These are phyloP conservation scores for Saturnispora zaruensis DNA, from an alignment of 805 yeast genomes.

Conservation along the genomic window DNA sequence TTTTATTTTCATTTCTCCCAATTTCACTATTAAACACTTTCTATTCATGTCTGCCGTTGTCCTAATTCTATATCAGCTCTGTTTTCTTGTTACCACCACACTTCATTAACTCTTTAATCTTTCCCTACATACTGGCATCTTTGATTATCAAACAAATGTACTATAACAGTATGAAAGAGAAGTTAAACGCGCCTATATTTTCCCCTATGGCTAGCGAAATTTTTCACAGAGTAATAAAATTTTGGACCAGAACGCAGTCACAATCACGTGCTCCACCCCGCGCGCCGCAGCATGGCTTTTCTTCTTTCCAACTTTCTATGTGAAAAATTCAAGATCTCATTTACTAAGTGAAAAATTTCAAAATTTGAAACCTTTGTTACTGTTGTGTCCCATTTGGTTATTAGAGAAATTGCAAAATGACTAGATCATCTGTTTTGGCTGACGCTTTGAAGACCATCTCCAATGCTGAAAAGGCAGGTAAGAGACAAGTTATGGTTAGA, in stretches of 20 bases:
- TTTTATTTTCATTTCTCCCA: background rate
- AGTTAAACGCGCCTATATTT: background rate
- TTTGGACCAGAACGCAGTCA: background rate
- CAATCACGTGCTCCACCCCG: background rate
- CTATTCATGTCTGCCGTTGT: background rate
- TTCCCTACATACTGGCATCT: constrained; percentile 20
- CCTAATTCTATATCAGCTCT: too few species aligned
- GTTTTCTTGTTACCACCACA: background rate
- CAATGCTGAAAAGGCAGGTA: constrained; percentile 99
- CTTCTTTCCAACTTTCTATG: background rate
- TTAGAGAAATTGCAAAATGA: constrained; percentile 43
- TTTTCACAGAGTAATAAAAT: background rate
- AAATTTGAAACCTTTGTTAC: background rate
- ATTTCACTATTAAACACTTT: too few species aligned
- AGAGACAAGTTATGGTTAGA: constrained; percentile 97
- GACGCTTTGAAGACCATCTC: constrained; percentile 97
- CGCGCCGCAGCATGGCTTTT: background rate
- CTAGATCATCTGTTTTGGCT: constrained; percentile 97
- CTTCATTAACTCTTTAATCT: background rate
- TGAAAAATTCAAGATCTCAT: background rate
- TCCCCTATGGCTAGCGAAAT: background rate
- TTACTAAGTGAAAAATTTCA: constrained; percentile 3
- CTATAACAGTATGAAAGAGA: background rate
- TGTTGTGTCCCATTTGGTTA: background rate
- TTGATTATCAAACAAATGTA: constrained; percentile 7